These are phyloP conservation scores for Biscogniauxia mediterranea DNA, from an alignment of 2,329 filamentous ascomycete species.

Conservation along the genomic window DNA sequence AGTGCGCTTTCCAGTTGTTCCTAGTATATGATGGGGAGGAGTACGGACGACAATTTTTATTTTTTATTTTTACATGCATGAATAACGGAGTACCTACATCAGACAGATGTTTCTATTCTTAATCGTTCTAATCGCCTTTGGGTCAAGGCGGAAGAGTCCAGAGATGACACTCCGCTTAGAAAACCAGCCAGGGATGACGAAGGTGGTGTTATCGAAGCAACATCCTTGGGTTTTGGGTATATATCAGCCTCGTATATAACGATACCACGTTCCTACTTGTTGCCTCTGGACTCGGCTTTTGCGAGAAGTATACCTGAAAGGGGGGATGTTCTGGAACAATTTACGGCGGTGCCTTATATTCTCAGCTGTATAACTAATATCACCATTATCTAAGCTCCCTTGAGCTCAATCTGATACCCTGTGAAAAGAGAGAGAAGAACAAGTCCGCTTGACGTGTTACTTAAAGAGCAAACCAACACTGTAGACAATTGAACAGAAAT, in stretches of 20 bases:
- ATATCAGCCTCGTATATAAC: conserved; percentile 24
- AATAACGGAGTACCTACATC: conserved; percentile 26
- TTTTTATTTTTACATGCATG: conserved; percentile 22
- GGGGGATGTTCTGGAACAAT: conserved; percentile 10
- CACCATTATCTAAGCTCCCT: conserved; percentile 7
- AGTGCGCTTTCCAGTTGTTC: conserved; percentile 12
- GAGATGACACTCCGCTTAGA: conserved; percentile 14
- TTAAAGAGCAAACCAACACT: background rate
- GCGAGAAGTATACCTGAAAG: conserved; percentile 11
- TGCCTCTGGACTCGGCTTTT: conserved; percentile 11
- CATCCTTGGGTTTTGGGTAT: conserved; percentile 17
- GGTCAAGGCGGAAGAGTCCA: conserved; percentile 18
- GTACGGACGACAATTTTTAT: conserved; percentile 16
- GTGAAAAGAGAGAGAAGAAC: background rate
- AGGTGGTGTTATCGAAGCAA: conserved; percentile 7
- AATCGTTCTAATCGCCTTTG: conserved; percentile 20
- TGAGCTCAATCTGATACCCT: background rate
- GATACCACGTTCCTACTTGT: conserved; percentile 19
- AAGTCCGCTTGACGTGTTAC: background rate
- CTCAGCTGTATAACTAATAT: conserved; percentile 33
- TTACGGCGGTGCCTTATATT: conserved; percentile 27
- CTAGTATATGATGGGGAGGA: conserved; percentile 17
- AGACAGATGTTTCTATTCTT: conserved; percentile 18
- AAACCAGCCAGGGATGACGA: conserved; percentile 10
- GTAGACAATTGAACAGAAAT: background rate